These are phyloP conservation scores for Arthroderma uncinatum DNA, from an alignment of 2,329 filamentous ascomycete species.

Conservation along the genomic window DNA sequence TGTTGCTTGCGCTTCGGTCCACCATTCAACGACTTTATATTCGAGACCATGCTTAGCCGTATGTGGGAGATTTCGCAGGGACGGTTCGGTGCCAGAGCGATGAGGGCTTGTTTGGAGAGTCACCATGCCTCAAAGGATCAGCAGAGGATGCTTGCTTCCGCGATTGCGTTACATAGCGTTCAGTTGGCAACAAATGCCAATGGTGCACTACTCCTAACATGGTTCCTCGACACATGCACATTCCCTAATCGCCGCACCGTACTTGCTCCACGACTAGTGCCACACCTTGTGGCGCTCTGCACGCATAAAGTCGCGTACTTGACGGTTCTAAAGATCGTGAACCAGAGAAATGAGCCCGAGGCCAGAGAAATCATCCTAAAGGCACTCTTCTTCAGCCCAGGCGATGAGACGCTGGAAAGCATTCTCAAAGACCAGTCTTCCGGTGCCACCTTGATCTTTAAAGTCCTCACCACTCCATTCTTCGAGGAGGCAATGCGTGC, in stretches of 20 bases:
- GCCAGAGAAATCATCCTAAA: slow-evolving; percentile 81
- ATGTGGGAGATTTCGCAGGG: slow-evolving; percentile 93
- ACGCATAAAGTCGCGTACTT: slow-evolving; percentile 98
- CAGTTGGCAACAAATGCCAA: slow-evolving; percentile 95
- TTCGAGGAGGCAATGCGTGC: slow-evolving; percentile 82
- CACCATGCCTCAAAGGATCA: slow-evolving; percentile 92
- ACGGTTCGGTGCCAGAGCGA: slow-evolving; percentile 85
- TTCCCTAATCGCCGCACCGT: slow-evolving; percentile 87
- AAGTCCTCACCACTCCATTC: slow-evolving; percentile 93
- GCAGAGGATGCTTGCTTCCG: slow-evolving; percentile 84
- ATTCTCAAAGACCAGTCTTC: slow-evolving; percentile 87
- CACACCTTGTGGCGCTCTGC: slow-evolving; percentile 86
- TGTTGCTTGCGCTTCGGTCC: slow-evolving; percentile 86
- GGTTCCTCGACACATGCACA: slow-evolving; percentile 96
- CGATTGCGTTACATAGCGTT: slow-evolving; percentile 92
- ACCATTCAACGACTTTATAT: slow-evolving; percentile 91
- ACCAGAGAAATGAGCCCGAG: slow-evolving; percentile 88
- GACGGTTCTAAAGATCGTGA: slow-evolving; percentile 95
- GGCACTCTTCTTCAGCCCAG: slow-evolving; percentile 81
- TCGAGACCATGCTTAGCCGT: slow-evolving; percentile 87
- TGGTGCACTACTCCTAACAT: slow-evolving; percentile 83
- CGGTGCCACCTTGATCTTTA: slow-evolving; percentile 93
- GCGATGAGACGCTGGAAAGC: slow-evolving; percentile 75
- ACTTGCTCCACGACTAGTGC: slow-evolving; percentile 79
- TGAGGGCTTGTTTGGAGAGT: slow-evolving; percentile 93